A percentile compares a stretch with the other conserved stretches of the same genome.
These are phyloP conservation scores for Russula virescens DNA, from an alignment of 768 basidiomycete genomes.

Conservation along the genomic window DNA sequence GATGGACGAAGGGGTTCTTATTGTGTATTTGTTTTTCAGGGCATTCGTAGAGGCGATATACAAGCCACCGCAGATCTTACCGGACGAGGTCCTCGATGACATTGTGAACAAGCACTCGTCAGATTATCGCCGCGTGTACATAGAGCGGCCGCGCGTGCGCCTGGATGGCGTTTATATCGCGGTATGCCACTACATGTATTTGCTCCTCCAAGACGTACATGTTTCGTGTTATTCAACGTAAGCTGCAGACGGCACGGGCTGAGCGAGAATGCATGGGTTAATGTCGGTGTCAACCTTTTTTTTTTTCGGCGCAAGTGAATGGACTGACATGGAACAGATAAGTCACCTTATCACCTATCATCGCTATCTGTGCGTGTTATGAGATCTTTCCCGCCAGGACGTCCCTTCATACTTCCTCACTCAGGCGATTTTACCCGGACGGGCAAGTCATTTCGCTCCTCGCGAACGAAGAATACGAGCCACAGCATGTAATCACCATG, in stretches of 20 bases:
- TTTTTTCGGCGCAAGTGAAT: not conserved
- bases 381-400: not conserved
- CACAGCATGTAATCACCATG: conserved; percentile 66
- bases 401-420: not conserved
- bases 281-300: conserved; percentile 45
- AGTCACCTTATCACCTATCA: conserved; percentile 89
- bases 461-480: conserved; percentile 69
- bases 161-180: conserved; percentile 89
- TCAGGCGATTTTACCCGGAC: conserved; percentile 80
- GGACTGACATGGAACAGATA: conserved; percentile 40
- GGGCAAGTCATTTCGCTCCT: conserved; percentile 83
- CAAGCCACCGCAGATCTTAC: conserved; percentile 66
- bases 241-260: conserved; percentile 58
- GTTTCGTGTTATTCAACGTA: conserved; percentile 11
- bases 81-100: conserved; percentile 41
- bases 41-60: conserved; percentile 61
- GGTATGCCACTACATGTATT: conserved; percentile 82
- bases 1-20: not conserved
- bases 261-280: conserved; percentile 83
- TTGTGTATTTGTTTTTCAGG: conserved; percentile 35
- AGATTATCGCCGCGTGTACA: conserved; percentile 69
- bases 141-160: conserved; percentile 81
- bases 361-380: conserved; percentile 66
- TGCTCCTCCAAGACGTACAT: conserved; percentile 27
- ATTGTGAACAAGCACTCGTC: conserved; percentile 46